Evolutionary conservation across 2,329 filamentous ascomycete species (phyloP).

Genomic region (Beauveria brongniartii): DNA sequence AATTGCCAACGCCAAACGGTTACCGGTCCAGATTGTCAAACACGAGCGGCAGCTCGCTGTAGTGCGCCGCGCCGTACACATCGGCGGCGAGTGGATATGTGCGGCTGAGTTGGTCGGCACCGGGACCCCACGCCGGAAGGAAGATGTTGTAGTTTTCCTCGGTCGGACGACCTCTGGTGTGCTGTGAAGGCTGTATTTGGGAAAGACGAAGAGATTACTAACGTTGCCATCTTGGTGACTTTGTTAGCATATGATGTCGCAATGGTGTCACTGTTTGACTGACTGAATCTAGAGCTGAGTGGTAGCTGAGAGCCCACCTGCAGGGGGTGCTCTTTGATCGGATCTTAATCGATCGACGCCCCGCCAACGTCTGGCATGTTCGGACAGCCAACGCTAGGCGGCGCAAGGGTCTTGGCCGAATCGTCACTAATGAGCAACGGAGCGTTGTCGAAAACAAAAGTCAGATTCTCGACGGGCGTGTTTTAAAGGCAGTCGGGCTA

Average conservation of each 20-base stretch:
- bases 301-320: not conserved
- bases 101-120: not conserved
- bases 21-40: slow-evolving; percentile 15
- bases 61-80: slow-evolving; percentile 14
- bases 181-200: not conserved
- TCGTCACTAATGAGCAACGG: not conserved
- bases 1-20: slow-evolving; percentile 14
- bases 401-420: not conserved
- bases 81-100: not conserved
- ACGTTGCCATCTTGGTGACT: not conserved
- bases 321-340: not conserved
- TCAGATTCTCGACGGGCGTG: not conserved
- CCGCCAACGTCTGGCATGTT: not conserved
- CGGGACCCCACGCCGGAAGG: not conserved
- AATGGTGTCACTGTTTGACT: not conserved
- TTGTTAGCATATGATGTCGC: not conserved
- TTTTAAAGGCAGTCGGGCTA: not conserved
- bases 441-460: not conserved
- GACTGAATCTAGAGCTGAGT: not conserved
- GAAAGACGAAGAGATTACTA: not conserved
- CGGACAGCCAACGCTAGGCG: not conserved
- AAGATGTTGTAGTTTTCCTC: not conserved
- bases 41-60: slow-evolving; percentile 14
- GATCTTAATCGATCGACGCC: not conserved
- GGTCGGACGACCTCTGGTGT: not conserved